A percentile compares a stretch with the other conserved stretches of the same genome.
Evolutionary conservation across 352 stramenopile species (phyloP).

Genomic region (Pythium grandisporangium): DNA sequence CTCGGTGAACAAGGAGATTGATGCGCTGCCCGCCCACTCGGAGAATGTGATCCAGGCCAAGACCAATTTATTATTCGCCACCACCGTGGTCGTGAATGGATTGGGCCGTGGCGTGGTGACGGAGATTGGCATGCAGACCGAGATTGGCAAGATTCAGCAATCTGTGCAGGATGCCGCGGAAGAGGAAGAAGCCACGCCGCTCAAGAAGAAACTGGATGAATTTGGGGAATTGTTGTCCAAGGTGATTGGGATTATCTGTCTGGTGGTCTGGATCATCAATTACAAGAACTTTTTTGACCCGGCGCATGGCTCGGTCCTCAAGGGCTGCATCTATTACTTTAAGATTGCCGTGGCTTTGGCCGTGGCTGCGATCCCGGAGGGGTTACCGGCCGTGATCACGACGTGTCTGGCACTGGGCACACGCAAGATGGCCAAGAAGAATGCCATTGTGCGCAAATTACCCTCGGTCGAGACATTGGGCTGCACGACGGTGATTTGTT

Average conservation of each 20-base stretch:
- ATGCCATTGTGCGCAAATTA: conserved; percentile 98
- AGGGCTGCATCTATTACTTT: conserved; percentile 98
- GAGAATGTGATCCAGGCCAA: conserved; percentile 88
- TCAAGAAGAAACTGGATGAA: conserved; percentile 98
- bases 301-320: conserved; percentile 82
- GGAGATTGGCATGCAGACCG: conserved; percentile 95
- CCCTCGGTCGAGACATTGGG: conserved; percentile 97
- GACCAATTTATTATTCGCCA: conserved; percentile 96
- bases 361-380: conserved; percentile 98
- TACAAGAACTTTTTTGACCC: conserved; percentile 96
- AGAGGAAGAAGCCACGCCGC: conserved; percentile 93
- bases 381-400: conserved; percentile 98
- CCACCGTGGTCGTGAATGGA: conserved; percentile 96
- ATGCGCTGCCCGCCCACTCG: conserved; percentile 47
- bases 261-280: conserved; percentile 95
- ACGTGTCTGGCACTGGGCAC: conserved; percentile 94
- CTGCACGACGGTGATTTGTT: conserved; percentile 94
- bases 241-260: conserved; percentile 97
- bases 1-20: conserved; percentile 89
- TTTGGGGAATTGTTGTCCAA: conserved; percentile 96
- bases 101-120: conserved; percentile 91
- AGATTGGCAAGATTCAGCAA: conserved; percentile 98
- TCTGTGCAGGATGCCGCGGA: conserved; percentile 90
- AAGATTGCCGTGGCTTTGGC: conserved; percentile 98
- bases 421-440: conserved; percentile 95